These are phyloP conservation scores for Venturia nashicola DNA, from an alignment of 2,329 filamentous ascomycete species.

Conservation along the genomic window DNA sequence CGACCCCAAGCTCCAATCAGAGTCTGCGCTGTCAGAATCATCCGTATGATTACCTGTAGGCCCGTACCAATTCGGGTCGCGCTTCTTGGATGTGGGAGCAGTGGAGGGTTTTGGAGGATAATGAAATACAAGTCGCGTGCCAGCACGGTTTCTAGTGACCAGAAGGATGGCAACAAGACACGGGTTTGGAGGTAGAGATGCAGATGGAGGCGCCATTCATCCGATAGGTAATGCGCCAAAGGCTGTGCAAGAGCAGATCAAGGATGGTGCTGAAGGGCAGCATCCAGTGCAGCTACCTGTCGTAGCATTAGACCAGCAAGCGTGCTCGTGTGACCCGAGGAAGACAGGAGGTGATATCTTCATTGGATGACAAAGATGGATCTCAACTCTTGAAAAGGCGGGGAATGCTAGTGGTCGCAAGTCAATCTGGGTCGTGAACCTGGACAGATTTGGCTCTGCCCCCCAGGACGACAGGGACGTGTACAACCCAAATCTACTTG, in stretches of 20 bases:
- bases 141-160: slow-evolving; percentile 26
- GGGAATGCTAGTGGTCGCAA: neutral
- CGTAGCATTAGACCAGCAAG: neutral
- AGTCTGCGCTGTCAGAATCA: slow-evolving; percentile 20
- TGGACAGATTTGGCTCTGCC: neutral
- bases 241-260: neutral
- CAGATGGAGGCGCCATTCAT: slow-evolving; percentile 1
- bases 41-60: slow-evolving; percentile 23
- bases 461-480: neutral
- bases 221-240: neutral
- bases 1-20: slow-evolving; percentile 4
- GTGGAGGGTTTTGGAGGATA: slow-evolving; percentile 26
- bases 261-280: neutral
- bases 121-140: slow-evolving; percentile 29
- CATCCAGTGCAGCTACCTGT: neutral
- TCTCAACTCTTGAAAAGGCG: neutral
- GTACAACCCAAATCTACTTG: neutral
- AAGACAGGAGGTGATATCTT: neutral
- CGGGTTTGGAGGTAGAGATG: slow-evolving; percentile 13
- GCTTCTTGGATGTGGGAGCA: slow-evolving; percentile 21
- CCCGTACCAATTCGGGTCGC: slow-evolving; percentile 23
- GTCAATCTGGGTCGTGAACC: neutral
- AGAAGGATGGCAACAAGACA: slow-evolving; percentile 27
- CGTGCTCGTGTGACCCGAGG: neutral
- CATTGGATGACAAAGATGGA: neutral